Conservation (phyloP, 768 basidiomycete species). For the Panus rudis region DNA sequence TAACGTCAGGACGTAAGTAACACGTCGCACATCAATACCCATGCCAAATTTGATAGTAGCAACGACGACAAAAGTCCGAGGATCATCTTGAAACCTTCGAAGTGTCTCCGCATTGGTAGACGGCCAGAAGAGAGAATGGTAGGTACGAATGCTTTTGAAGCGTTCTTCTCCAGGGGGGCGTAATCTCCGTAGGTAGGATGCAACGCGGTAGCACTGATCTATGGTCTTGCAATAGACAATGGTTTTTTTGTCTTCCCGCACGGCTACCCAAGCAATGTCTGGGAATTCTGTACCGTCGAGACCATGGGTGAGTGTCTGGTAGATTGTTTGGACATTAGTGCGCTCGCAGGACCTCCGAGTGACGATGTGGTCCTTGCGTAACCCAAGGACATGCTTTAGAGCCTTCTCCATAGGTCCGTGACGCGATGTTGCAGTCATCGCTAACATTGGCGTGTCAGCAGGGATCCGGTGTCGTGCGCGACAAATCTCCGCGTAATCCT, state of each 20-base stretch:
- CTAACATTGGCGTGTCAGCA: not conserved
- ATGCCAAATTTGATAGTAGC: too few species aligned
- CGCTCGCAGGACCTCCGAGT: not conserved
- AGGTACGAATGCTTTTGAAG: not conserved
- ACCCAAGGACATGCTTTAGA: not conserved
- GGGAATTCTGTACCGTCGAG: not conserved
- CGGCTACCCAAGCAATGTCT: not conserved
- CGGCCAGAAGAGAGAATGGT: not conserved
- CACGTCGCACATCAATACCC: too few species aligned
- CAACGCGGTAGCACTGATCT: not conserved
- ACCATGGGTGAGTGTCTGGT: not conserved
- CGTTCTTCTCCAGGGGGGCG: not conserved
- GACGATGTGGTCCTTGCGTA: too few species aligned
- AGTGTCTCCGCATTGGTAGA: not conserved
- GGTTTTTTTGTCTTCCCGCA: not conserved
- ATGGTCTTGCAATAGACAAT: conserved; percentile 4
- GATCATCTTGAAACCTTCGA: not conserved
- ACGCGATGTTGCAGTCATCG: not conserved
- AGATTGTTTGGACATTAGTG: conserved; percentile 1
- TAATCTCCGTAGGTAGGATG: conserved; percentile 2
- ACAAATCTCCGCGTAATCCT: conserved; percentile 1
- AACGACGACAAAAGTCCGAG: too few species aligned
- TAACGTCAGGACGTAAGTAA: too few species aligned
- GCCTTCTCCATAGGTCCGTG: not conserved
- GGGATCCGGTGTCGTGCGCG: not conserved